Base-by-base conservation (phyloP, 306 rosid genomes). In the Aeschynomene evenia region DNA sequence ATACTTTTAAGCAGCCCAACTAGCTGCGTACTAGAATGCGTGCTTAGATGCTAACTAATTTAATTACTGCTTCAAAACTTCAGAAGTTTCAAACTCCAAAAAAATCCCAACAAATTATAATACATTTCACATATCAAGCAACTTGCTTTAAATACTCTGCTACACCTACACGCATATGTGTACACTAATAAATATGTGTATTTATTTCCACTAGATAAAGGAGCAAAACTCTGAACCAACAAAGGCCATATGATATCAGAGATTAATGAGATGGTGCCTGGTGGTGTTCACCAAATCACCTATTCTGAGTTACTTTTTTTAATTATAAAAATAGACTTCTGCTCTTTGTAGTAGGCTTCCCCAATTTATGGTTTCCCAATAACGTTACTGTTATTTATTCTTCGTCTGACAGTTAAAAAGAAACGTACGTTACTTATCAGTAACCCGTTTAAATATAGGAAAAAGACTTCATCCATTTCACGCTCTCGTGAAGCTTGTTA, bases 111-210 rank as follows among this genome's bases (percentile, higher is more conserved):
- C 73, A 58, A 65, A 59, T 11, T 45, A 49, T 54, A 18, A 81
- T 63, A 37, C 46, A 6, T 28, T 9, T 40, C 48, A 40, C 53
- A 73, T 77, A 45, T 54, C 5, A 69, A 24, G 51, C 68, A 54
- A 39, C 81, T 75, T 72, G 33, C 76, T 34, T 61, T 64, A 52
- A 64, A 64, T 45, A 43, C 36, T 46, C 34, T 46, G 34, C 48
- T 29, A 37, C 63, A 22, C n/a, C n/a, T n/a, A n/a, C 51, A 11
- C 60, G 26, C 52, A 39, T 53, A 11, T 61, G 20, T 24, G 51
- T 28, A 28, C 31, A 28, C 5, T n/a, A n/a, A n/a, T n/a, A n/a
- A n/a, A n/a, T n/a, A n/a, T n/a, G n/a, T n/a, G n/a, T n/a, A n/a
- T n/a, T n/a, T n/a, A n/a, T n/a, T n/a, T n/a, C n/a, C n/a, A n/a